These are phyloP conservation scores for Candida mattraensis DNA, from an alignment of 805 yeast genomes.

Conservation along the genomic window DNA sequence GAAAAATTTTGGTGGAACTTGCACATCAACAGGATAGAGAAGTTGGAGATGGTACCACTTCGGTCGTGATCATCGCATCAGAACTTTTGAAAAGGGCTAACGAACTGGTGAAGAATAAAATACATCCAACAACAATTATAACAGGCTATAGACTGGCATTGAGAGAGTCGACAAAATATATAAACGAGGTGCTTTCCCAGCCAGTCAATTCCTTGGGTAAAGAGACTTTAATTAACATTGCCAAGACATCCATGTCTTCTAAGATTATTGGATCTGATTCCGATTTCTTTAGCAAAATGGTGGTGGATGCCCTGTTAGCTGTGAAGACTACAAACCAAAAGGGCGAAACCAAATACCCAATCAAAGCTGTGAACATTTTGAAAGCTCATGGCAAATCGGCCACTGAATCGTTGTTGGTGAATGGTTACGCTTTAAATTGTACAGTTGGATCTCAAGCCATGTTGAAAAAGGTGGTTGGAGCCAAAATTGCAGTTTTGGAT, in stretches of 20 bases:
- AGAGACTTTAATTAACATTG: slow-evolving; percentile 84
- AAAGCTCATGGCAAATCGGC: slow-evolving; percentile 97
- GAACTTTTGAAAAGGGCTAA: slow-evolving; percentile 91
- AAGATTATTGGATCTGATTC: slow-evolving; percentile 94
- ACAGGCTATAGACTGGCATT: slow-evolving; percentile 94
- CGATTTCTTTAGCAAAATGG: slow-evolving; percentile 85
- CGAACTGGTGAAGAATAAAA: slow-evolving; percentile 87
- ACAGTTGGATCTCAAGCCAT: slow-evolving; percentile 97
- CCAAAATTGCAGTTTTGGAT: slow-evolving; percentile 86
- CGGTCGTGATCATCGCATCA: slow-evolving; percentile 94
- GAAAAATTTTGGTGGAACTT: slow-evolving; percentile 91
- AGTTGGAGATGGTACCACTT: slow-evolving; percentile 98
- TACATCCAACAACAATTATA: slow-evolving; percentile 97
- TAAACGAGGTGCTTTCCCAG: slow-evolving; percentile 79
- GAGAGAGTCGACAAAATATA: slow-evolving; percentile 85
- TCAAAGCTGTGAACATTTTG: slow-evolving; percentile 92
- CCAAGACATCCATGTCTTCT: slow-evolving; percentile 95
- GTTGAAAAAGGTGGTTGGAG: slow-evolving; percentile 67
- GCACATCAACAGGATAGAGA: slow-evolving; percentile 99
- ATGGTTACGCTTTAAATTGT: slow-evolving; percentile 96
- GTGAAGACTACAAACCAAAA: slow-evolving; percentile 87
- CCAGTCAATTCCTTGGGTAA: slow-evolving; percentile 79
- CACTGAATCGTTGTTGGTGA: slow-evolving; percentile 77
- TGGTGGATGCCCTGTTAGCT: slow-evolving; percentile 92
- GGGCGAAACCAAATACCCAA: slow-evolving; percentile 91